Conservation (phyloP, 192 early-diverging fungal species). For the Coemansia sp. region DNA sequence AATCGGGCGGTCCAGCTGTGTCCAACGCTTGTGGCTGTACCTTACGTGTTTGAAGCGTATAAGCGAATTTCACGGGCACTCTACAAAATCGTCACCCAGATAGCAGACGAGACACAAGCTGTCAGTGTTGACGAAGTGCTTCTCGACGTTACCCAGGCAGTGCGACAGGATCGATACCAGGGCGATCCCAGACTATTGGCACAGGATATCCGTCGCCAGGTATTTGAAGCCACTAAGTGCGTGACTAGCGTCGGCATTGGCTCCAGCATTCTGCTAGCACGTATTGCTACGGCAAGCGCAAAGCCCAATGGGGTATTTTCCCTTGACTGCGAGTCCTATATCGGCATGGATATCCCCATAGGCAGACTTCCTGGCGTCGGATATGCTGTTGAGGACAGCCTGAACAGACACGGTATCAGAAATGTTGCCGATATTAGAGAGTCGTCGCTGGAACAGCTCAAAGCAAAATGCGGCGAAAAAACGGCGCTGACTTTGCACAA, state of each 20-base stretch:
- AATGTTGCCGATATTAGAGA: conserved; percentile 54
- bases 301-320: conserved; percentile 66
- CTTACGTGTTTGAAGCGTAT: conserved; percentile 80
- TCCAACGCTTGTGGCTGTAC: conserved; percentile 61
- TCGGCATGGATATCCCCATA: conserved; percentile 10
- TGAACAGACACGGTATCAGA: conserved; percentile 49
- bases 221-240: conserved; percentile 60
- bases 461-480: conserved; percentile 69
- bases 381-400: conserved; percentile 45
- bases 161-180: conserved; percentile 19
- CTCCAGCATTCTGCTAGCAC: conserved; percentile 69
- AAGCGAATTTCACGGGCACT: conserved; percentile 59
- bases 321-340: conserved; percentile 18
- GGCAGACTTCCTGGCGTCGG: conserved; percentile 61
- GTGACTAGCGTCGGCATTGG: conserved; percentile 77
- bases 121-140: conserved; percentile 86
- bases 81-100: conserved; percentile 67
- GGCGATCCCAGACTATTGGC: conserved; percentile 44
- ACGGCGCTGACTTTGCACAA: conserved; percentile 68
- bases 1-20: conserved; percentile 70
- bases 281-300: conserved; percentile 69
- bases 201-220: conserved; percentile 53
- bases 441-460: conserved; percentile 48
- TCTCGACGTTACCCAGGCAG: conserved; percentile 62
- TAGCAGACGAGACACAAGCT: conserved; percentile 71